Conservation (phyloP, 768 basidiomycete genomes). For the Pisolithus marmoratus region DNA sequence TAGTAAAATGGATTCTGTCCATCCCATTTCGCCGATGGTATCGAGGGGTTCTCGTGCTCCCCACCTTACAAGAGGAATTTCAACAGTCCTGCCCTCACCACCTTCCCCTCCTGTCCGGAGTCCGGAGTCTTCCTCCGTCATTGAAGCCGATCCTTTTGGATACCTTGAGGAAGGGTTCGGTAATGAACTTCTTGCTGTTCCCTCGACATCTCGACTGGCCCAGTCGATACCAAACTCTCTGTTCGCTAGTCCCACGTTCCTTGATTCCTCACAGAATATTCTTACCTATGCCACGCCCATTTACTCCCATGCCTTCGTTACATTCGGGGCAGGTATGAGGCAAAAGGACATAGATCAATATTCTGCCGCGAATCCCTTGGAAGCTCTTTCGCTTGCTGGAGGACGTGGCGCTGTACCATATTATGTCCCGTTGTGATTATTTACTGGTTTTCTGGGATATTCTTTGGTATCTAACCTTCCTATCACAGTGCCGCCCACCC, state of each 20-base stretch:
- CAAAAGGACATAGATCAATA: constrained; percentile 82
- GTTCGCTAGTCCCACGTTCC: constrained; percentile 30
- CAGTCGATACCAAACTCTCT: constrained; percentile 25
- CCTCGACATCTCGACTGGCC: constrained; percentile 20
- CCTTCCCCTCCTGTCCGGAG: not conserved
- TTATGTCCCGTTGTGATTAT: constrained; percentile 69
- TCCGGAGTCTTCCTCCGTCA: constrained; percentile 6
- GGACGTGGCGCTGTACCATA: constrained; percentile 60
- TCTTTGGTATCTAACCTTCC: not conserved
- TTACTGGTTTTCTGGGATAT: constrained; percentile 2
- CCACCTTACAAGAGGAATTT: not conserved
- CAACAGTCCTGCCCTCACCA: constrained; percentile 2
- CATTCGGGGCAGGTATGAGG: constrained; percentile 80
- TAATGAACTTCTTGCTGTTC: constrained; percentile 18
- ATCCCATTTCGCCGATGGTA: not conserved
- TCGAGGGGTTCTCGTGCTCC: not conserved
- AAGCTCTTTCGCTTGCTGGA: constrained; percentile 48
- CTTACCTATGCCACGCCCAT: constrained; percentile 52
- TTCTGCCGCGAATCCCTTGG: constrained; percentile 63
- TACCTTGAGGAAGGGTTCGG: constrained; percentile 42
- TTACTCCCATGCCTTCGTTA: constrained; percentile 71
- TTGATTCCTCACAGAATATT: constrained; percentile 32
- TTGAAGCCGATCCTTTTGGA: constrained; percentile 50
- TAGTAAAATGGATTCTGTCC: not conserved
- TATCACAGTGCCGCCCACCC: constrained; percentile 67